Base-by-base conservation (phyloP, 2,329 filamentous ascomycete species). In the Arthroderma sp. region DNA sequence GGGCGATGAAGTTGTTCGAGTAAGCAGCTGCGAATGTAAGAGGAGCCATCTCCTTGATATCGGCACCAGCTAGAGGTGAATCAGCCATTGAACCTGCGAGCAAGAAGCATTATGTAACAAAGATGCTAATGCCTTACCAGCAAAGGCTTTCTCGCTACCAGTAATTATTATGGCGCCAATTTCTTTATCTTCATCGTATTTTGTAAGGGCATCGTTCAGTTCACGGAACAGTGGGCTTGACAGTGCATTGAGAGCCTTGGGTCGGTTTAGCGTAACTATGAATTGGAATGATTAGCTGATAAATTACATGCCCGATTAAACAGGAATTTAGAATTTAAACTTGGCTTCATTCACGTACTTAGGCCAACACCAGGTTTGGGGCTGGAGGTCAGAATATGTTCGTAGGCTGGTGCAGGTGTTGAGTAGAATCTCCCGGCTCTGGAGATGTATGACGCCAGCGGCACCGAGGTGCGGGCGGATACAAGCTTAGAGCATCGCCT, bases 21-120 rank as follows among this genome's bases (percentile, higher is more conserved):
- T 95, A 96, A 34, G 91, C 89, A 52, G 82, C 72, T 51, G 84
- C 77, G 68, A 98, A 98, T 45, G 82, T 88, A 34, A 95, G 78
- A 49, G 86, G 81, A 29, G 86, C 84, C 91, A 98, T 98, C 68
- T 98, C 91, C 68, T 96, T 96, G 71, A 98, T 98, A 66, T 98
- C 91, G 49, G 91, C 91, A 42, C 91, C 91, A 38, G 91, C 89
- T 62, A 57, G 43, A 34, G 48, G 47, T 32, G 37, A 40, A 36
- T 10, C 7, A n/a, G 31, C 40, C n/a, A 5, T 9, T 4, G 31
- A n/a, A 10, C 11, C 4, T 15, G 9, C 34, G 22, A 38, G 8
- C 22, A 39, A 5, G 2, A 36, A 45, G 44, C 32, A 29, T 46
- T 27, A 22, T 40, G 27, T 10, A 11, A 31, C 40, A 27, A 28